Conservation (phyloP, 2,329 filamentous ascomycete species). For the Delphinella strobiligena region DNA sequence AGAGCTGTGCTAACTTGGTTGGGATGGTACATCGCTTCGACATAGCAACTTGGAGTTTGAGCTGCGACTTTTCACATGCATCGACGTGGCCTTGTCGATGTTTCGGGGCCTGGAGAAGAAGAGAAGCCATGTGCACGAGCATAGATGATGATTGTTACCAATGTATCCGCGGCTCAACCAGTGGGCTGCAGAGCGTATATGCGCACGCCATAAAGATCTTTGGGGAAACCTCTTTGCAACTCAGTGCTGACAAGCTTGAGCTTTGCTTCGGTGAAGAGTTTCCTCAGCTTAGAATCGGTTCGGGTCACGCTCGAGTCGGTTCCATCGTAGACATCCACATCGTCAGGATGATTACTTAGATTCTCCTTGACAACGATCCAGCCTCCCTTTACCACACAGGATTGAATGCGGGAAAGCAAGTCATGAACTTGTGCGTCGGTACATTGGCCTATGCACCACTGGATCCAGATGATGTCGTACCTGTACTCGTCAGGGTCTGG, state of each 20-base stretch:
- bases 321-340: conserved; percentile 60
- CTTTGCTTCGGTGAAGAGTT: conserved; percentile 57
- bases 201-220: conserved; percentile 58
- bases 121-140: no score
- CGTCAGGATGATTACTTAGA: conserved; percentile 39
- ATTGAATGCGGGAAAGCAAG: conserved; percentile 44
- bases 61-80: no score
- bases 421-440: conserved; percentile 59
- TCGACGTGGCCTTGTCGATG: no score
- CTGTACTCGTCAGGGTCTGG: conserved; percentile 21
- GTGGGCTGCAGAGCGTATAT: conserved; percentile 61
- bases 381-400: conserved; percentile 34
- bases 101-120: no score
- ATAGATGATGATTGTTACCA: neutral
- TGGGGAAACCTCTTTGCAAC: conserved; percentile 60
- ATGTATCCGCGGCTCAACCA: neutral
- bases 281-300: conserved; percentile 58
- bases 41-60: no score
- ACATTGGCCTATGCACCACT: conserved; percentile 82
- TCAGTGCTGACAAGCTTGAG: conserved; percentile 58
- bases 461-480: conserved; percentile 79
- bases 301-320: conserved; percentile 68
- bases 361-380: conserved; percentile 76
- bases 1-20: no score
- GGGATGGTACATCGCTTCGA: no score